Conservation (phyloP, 1,284 basidiomycete genomes). For the Grifola frondosa region DNA sequence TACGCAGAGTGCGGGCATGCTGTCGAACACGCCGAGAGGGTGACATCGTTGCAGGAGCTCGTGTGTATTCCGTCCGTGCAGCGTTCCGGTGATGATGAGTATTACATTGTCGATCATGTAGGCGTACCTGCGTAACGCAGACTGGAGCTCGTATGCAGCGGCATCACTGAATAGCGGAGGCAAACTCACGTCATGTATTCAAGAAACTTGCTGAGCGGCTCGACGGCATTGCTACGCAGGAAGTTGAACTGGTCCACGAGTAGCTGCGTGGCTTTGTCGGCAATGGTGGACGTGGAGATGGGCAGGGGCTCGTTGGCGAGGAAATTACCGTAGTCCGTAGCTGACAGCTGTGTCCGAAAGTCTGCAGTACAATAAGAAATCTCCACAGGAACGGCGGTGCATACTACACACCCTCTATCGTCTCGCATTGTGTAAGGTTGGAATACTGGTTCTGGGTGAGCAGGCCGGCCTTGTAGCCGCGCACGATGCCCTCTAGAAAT, state of each 20-base stretch:
- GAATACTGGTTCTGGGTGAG: constrained; percentile 88
- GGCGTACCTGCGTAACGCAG: constrained; percentile 65
- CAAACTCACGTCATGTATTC: constrained; percentile 94
- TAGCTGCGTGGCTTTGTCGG: constrained; percentile 92
- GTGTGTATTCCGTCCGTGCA: constrained; percentile 97
- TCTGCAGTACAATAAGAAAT: constrained; percentile 47
- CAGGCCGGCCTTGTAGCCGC: constrained; percentile 94
- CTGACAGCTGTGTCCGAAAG: constrained; percentile 88
- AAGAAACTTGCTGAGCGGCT: constrained; percentile 89
- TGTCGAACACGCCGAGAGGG: constrained; percentile 95
- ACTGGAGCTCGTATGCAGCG: constrained; percentile 5
- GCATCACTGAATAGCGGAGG: constrained; percentile 5
- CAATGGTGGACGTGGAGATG: constrained; percentile 91
- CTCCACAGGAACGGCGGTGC: background rate
- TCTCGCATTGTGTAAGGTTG: constrained; percentile 97
- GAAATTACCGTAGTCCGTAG: constrained; percentile 99
- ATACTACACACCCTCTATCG: constrained; percentile 77
- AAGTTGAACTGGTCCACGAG: constrained; percentile 98
- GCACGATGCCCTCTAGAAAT: constrained; percentile 89
- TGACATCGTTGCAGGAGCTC: constrained; percentile 97
- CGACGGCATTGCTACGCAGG: constrained; percentile 86
- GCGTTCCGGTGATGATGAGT: constrained; percentile 93
- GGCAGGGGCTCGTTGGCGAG: constrained; percentile 97
- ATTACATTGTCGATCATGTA: constrained; percentile 99
- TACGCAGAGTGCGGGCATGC: constrained; percentile 98